Evolutionary conservation across 306 rosid species (phyloP).

Genomic region (Ammopiptanthus mongolicus): DNA sequence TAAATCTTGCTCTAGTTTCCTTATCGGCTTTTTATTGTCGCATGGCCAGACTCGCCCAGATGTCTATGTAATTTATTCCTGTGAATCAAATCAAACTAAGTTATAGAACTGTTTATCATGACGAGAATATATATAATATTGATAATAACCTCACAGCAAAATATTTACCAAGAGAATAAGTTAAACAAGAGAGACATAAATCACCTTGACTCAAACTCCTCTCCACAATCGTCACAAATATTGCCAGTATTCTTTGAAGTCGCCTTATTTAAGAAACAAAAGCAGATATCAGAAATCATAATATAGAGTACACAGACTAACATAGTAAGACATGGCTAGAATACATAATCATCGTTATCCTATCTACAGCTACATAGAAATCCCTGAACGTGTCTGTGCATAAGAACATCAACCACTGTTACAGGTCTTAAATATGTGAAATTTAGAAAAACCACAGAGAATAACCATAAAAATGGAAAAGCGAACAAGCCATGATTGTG

Average conservation of each 20-base stretch:
- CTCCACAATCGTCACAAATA: constrained; percentile 67
- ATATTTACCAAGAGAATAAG: not conserved
- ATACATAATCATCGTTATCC: not conserved
- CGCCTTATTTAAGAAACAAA: constrained; percentile 36
- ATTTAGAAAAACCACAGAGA: not conserved
- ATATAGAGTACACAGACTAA: constrained; percentile 3
- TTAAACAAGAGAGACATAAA: not conserved
- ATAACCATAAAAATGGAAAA: not conserved
- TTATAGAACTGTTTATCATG: not conserved
- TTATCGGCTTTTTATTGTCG: constrained; percentile 51
- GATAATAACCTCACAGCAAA: not conserved
- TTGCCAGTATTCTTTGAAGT: constrained; percentile 48
- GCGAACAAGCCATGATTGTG: not conserved
- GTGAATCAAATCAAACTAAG: constrained; percentile 27
- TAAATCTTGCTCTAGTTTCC: constrained; percentile 5
- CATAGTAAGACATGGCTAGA: constrained; percentile 10
- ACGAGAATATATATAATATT: not conserved
- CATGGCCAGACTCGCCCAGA: constrained; percentile 82
- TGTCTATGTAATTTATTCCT: constrained; percentile 78
- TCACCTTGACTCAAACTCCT: constrained; percentile 90
- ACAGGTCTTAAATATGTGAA: not conserved
- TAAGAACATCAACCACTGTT: not conserved
- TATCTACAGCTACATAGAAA: not conserved
- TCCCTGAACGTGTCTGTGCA: not conserved
- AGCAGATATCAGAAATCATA: constrained; percentile 9